Base-by-base conservation (phyloP, 2,329 filamentous ascomycete genomes). In the Cordyceps cicadae region DNA sequence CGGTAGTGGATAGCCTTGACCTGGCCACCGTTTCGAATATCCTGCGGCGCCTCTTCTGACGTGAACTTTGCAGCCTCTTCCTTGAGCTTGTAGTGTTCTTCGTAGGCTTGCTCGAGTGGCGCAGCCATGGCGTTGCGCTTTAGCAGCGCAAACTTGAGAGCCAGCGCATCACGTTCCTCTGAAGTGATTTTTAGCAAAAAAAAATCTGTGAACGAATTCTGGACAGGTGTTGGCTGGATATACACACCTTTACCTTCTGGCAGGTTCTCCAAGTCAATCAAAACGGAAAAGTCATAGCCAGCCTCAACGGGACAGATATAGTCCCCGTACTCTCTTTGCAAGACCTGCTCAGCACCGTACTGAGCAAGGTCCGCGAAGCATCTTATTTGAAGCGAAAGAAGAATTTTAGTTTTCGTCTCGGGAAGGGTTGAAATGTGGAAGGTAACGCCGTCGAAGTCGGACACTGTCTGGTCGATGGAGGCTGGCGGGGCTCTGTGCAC, bases 101-200 rank as follows among this genome's bases (percentile, higher is more conserved):
- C 85, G 73, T 97, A 99, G 24, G 95, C 94, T 71, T 92, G 89
- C 78, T 99, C 94, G 75, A 99, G 99, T 1, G 95, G 94, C 54
- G 94, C 93, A 64, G 94, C 95, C 94, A 99, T 97, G 67, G 90
- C 92, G 74, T 99, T 97, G 70, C 95, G 92, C 82, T 97, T 99
- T 69, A 99, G 77, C 66, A 99, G 81, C 63, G 92, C 90, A 70
- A 97, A 87, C 71, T 92, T 88, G 75, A 85, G 86, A 67, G 97
- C 86, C 64, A 99, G 80, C 64, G 92, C 92, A 69, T 96, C 91
- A 67, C 87, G 87, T 65, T 86, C 89, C 74, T 97, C 93, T 88
- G 65, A 64, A 17, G 14, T n/a, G 29, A 53, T 39, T n/a, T n/a
- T n/a, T n/a, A n/a, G n/a, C n/a, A n/a, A n/a, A n/a, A n/a, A n/a